A percentile compares a stretch with the other conserved stretches of the same genome.
phyloP scores from a whole-genome alignment of 1,284 basidiomycete genomes.

The Cryptococcus maquisensis region DNA sequence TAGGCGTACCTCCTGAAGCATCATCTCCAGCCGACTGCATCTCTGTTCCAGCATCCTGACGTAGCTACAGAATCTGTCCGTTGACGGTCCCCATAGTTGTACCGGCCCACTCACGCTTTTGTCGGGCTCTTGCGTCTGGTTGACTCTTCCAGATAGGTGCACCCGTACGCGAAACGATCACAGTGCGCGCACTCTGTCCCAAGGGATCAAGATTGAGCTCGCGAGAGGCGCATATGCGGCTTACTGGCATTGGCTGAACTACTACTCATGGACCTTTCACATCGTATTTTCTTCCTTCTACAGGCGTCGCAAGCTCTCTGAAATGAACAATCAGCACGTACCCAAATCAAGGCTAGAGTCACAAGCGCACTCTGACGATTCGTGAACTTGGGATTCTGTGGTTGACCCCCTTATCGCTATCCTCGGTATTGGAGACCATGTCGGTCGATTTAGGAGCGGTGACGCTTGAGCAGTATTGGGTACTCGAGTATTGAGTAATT shows the following conservation, averaged over 20 bases:
- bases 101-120: constrained; percentile 59
- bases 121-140: constrained; percentile 78
- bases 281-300: constrained; percentile 45
- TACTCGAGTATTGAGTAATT: no score
- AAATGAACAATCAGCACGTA: no score
- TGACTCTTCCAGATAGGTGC: constrained; percentile 65
- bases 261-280: constrained; percentile 46
- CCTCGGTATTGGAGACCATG: no score
- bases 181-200: constrained; percentile 66
- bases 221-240: no score
- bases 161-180: constrained; percentile 64
- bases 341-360: no score
- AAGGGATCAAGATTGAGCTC: background rate
- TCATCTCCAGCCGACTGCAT: constrained; percentile 64
- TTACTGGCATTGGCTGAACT: constrained; percentile 25
- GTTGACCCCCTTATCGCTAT: no score
- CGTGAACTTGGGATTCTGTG: no score
- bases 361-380: no score
- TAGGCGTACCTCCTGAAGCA: constrained; percentile 57
- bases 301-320: no score
- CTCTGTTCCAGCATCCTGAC: constrained; percentile 68
- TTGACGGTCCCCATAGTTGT: background rate
- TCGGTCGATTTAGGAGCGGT: no score
- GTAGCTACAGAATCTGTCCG: constrained; percentile 51
- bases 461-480: background rate